Base-by-base conservation (phyloP, 768 basidiomycete species). In the Termitomyces sp. region DNA sequence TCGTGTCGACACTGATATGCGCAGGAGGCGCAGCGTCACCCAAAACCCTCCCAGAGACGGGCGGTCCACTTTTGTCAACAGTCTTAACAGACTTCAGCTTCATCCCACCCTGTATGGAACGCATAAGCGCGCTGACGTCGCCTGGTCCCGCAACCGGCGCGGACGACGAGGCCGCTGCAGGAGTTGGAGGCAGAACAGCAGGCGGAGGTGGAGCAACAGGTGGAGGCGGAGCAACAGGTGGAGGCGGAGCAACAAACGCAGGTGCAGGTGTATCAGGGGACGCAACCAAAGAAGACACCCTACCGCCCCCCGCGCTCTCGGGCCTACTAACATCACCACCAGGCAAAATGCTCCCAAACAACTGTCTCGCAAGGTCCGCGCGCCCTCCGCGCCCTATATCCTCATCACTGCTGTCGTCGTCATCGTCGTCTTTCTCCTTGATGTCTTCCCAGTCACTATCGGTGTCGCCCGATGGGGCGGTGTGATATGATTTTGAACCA, bases 371-470 rank as follows among this genome's bases (percentile, higher is more conserved):
- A 42, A 98, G 84, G 58, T 86, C 84, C 60, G 82, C 82, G 16
- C 91, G 81, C 18, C 79, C 83, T 55, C 77, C 80, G 48, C 95
- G 80, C 15, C 80, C 80, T n/a, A 81, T 78, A 52, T 89, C 76
- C 71, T 94, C 94, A 58, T 94, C 92, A 56, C 86, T 89, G 63
- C 85, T 88, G 66, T 89, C 87, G 6, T 48, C 56, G 7, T 48
- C 54, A 8, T 84, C 82, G 4, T 84, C 82, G 8, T 81, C 83
- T 46, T 84, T 86, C 72, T 95, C 93, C 68, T 84, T 78, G 53
- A 92, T 78, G n/a, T 87, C 86, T 58, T 89, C 93, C 93, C 94
- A 96, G 54, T 94, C 92, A 18, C 91, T 90, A 2, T 91, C 89
- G 46, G 73, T 73, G 24, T 61, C 67, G 36, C 78, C 79, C 2